Evolutionary conservation across 495 filamentous ascomycete species (phyloP).

Genomic region (Aspergillus biplanus): DNA sequence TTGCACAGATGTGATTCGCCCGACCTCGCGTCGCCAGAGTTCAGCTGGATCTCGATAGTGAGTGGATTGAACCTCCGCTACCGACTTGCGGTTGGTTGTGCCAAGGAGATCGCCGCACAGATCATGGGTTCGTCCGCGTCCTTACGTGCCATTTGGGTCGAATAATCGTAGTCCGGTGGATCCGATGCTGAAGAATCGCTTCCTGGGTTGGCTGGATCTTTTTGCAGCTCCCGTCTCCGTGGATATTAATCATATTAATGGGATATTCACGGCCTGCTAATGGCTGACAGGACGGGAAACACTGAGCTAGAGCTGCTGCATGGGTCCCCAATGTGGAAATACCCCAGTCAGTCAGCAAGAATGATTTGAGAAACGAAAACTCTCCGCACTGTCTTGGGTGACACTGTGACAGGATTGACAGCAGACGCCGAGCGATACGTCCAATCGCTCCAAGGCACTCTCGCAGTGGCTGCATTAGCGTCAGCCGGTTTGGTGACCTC

Average conservation of each 20-base stretch:
- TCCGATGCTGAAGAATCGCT: slow-evolving; percentile 2
- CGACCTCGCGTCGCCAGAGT: slow-evolving; percentile 5
- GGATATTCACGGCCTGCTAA: background rate
- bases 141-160: slow-evolving; percentile 15
- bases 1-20: slow-evolving; percentile 10
- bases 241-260: background rate
- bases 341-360: slow-evolving; percentile 2
- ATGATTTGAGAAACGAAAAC: background rate
- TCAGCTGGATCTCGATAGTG: slow-evolving; percentile 14
- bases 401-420: too few relatives aligned
- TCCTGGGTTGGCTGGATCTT: background rate
- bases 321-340: background rate
- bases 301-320: background rate
- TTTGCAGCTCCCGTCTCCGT: background rate
- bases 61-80: slow-evolving; percentile 18
- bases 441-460: background rate
- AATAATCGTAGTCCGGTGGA: slow-evolving; percentile 6
- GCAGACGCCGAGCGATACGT: too few relatives aligned
- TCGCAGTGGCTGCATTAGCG: background rate
- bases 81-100: slow-evolving; percentile 15
- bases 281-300: background rate
- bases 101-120: slow-evolving; percentile 29
- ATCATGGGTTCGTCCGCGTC: slow-evolving; percentile 32
- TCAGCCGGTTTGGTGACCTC: background rate
- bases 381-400: too few relatives aligned